Evolutionary conservation across 2,329 filamentous ascomycete species (phyloP), one percentile per base, ranked within the genome.

Genomic region (Chaetomiaceae sp.): DNA sequence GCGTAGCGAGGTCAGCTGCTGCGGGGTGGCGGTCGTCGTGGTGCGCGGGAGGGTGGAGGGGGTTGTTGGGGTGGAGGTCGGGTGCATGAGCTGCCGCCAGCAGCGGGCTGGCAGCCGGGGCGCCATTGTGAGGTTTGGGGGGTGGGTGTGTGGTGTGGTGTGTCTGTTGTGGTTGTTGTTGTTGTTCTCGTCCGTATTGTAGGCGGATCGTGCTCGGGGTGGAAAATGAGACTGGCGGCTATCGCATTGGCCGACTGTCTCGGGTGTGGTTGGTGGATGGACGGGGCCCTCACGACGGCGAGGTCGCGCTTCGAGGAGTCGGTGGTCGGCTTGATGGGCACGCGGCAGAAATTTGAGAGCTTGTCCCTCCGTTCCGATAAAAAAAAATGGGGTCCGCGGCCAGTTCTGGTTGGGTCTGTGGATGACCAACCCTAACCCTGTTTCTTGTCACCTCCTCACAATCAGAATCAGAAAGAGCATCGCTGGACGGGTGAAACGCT

Each of bases 91-190:
- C 54, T 62, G 60, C 55, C 58, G 58, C 60, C 63, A 65, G 64
- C 62, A 62, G 59, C 58, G 60, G 48, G 64, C 59, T 46, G 65
- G 63, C 58, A 68, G 60, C 60, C 63, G 59, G 51, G 65, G 65
- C 44, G 65, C 64, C 65, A 68, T 67, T 48, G 25, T 27, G n/a
- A n/a, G n/a, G n/a, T n/a, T n/a, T n/a, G n/a, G n/a, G n/a, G n/a
- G n/a, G n/a, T n/a, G n/a, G n/a, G 53, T 54, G 41, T 51, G 19
- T 44, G 17, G 23, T 49, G 21, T 38, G 10, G 23, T 21, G 17
- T 30, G 51, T 31, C 45, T 20, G 14, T 16, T 40, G 21, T 33
- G 27, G n/a, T 34, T 27, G 19, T 44, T 17, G 27, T 16, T 44
- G 43, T 45, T 35, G n/a, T 38, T 31, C 17, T 19, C 38, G 31